A percentile compares a stretch with the other conserved stretches of the same genome.
Evolutionary conservation across 2,329 filamentous ascomycete species (phyloP).

Genomic region (Cercospora nicotianae): DNA sequence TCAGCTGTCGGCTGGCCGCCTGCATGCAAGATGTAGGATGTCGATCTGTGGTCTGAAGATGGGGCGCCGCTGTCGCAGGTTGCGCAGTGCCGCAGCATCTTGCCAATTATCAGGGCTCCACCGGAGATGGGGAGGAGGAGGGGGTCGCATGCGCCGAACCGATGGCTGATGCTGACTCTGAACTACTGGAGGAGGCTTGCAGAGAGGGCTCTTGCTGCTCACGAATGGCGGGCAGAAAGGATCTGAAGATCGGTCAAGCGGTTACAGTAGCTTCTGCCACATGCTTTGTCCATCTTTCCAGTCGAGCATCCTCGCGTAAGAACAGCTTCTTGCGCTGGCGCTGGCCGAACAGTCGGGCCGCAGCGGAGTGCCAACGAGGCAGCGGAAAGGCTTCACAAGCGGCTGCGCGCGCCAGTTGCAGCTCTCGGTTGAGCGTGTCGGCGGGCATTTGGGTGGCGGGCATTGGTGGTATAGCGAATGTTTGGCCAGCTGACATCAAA

Average conservation of each 20-base stretch:
- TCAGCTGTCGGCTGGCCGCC: slow-evolving; percentile 10
- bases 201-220: background rate
- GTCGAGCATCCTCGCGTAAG: slow-evolving; percentile 8
- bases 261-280: slow-evolving; percentile 17
- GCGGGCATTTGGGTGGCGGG: background rate
- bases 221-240: slow-evolving; percentile 4
- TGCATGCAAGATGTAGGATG: slow-evolving; percentile 21
- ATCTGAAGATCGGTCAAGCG: slow-evolving; percentile 1
- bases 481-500: slow-evolving; percentile 19
- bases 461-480: slow-evolving; percentile 10
- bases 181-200: background rate
- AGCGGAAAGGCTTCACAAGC: background rate
- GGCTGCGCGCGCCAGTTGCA: slow-evolving; percentile 9
- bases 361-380: slow-evolving; percentile 8
- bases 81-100: slow-evolving; percentile 22
- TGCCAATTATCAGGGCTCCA: slow-evolving; percentile 12
- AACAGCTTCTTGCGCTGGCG: slow-evolving; percentile 2
- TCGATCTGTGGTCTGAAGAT: slow-evolving; percentile 13
- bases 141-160: background rate
- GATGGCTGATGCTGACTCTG: slow-evolving; percentile 3
- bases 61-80: slow-evolving; percentile 17
- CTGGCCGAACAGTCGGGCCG: slow-evolving; percentile 2
- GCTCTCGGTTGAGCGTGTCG: slow-evolving; percentile 13
- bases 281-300: slow-evolving; percentile 13
- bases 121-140: background rate